phyloP scores from a whole-genome alignment of 1,284 basidiomycete genomes.

The Trichosporon sp. region DNA sequence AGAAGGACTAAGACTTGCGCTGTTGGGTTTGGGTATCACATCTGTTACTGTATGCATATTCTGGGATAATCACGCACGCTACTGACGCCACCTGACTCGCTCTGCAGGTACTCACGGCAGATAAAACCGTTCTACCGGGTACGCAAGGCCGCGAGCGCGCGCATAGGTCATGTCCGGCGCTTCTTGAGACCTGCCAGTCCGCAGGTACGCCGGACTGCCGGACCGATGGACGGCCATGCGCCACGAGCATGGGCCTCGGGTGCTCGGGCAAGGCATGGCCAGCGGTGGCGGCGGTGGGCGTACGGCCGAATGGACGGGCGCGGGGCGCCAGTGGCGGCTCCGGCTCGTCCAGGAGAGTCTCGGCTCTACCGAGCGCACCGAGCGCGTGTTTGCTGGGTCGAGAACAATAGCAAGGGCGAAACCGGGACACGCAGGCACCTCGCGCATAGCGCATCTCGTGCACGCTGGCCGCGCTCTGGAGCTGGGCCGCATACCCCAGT shows the following conservation, averaged over 20 bases:
- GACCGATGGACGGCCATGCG: background rate
- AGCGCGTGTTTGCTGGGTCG: background rate
- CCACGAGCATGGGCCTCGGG: background rate
- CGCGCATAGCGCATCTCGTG: background rate
- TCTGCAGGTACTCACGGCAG: background rate
- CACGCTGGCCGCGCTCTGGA: too few relatives aligned
- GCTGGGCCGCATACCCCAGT: background rate
- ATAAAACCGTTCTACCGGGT: background rate
- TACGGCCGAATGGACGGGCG: background rate
- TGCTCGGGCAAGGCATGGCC: background rate
- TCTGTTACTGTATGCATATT: conserved; percentile 4
- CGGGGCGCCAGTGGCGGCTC: background rate
- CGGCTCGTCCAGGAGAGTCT: background rate
- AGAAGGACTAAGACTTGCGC: background rate
- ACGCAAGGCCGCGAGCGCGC: background rate
- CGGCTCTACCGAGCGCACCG: background rate
- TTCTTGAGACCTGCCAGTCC: background rate
- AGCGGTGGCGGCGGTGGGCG: background rate
- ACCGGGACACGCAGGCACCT: background rate
- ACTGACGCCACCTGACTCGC: background rate
- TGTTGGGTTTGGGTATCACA: background rate
- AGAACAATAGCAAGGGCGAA: background rate
- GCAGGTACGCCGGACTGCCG: background rate
- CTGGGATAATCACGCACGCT: background rate
- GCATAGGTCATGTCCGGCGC: background rate